Evolutionary conservation across 352 stramenopile genomes (phyloP), one percentile per base, ranked within the genome.

Genomic region (Globisporangium heterothallicum): DNA sequence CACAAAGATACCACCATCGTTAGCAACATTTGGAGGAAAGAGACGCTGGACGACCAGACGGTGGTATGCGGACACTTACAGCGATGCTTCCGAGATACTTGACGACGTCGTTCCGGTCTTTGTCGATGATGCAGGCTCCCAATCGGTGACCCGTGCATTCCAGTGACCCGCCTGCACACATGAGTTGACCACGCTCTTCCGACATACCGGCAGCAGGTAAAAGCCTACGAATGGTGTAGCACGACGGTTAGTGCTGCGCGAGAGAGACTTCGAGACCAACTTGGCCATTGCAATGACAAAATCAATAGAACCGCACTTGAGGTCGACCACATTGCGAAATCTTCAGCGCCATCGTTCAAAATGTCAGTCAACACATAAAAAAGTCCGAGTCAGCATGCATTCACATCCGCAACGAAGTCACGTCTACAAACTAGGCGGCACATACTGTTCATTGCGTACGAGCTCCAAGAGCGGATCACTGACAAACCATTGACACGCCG

Each of bases 401-500:
- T n/a, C n/a, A n/a, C n/a, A n/a, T n/a, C n/a, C n/a, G n/a, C n/a
- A n/a, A n/a, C n/a, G n/a, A n/a, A n/a, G n/a, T n/a, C n/a, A n/a
- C n/a, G n/a, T n/a, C n/a, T n/a, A n/a, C n/a, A n/a, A n/a, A n/a
- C n/a, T n/a, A n/a, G n/a, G 36, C 7, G 18, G 8, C 13, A 44
- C 73, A 56, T 66, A 85, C 61, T 87, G 64, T 49, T 85, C 68
- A 34, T 76, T 76, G 22, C 71, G 65, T 42, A 93, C 61, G 45
- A 93, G 72, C 49, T 87, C 70, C 32, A 91, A 53, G 18, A 93
- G 53, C 53, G 80, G 79, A 44, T 87, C 73, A 21, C 69, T 70
- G 16, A 91, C 71, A 40, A 87, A 89, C 78, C 78, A 91, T 68
- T 91, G 75, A 32, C 82, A 91, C n/a, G 82, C 79, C 10, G 82